Percentiles rank a stretch among this genome's conserved stretches.
Conservation (phyloP, 164 flowering plant species). For the Hamamelis virginiana region DNA sequence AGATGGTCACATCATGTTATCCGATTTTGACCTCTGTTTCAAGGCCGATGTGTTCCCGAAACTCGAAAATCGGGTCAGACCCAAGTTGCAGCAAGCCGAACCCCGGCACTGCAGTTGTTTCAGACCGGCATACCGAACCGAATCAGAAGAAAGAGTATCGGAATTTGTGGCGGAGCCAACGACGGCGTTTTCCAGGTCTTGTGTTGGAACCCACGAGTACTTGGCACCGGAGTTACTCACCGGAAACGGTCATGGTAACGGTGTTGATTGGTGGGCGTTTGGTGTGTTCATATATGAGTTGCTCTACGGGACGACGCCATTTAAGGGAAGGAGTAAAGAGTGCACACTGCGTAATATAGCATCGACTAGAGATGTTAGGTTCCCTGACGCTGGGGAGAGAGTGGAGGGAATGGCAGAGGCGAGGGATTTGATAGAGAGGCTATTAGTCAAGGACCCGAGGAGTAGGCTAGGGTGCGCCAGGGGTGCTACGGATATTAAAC, state of each 20-base stretch:
- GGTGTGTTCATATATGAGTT: slow-evolving; percentile 83
- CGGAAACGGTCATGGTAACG: slow-evolving; percentile 80
- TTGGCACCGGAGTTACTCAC: slow-evolving; percentile 76
- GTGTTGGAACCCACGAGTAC: slow-evolving; percentile 94
- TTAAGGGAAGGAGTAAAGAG: slow-evolving; percentile 75
- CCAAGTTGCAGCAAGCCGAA: background rate
- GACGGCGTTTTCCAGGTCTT: slow-evolving; percentile 60
- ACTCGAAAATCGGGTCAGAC: slow-evolving; percentile 14
- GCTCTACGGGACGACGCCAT: slow-evolving; percentile 77
- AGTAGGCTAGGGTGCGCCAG: slow-evolving; percentile 63
- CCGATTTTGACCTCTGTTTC: slow-evolving; percentile 64
- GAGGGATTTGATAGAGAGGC: slow-evolving; percentile 56
- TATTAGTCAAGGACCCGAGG: slow-evolving; percentile 72
- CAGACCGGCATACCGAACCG: slow-evolving; percentile 8
- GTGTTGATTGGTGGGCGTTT: slow-evolving; percentile 97
- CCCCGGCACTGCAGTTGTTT: slow-evolving; percentile 6
- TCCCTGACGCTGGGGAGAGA: slow-evolving; percentile 20
- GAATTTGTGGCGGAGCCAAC: slow-evolving; percentile 86
- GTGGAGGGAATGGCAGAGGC: slow-evolving; percentile 40
- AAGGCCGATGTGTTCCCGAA: slow-evolving; percentile 57
- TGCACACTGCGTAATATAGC: slow-evolving; percentile 73
- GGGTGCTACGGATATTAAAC: slow-evolving; percentile 82
- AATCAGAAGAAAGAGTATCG: slow-evolving; percentile 14
- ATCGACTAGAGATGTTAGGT: slow-evolving; percentile 32
- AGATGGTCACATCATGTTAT: slow-evolving; percentile 56